Conservation (phyloP, 345 rosid species). For the Sonneratia caseolaris region DNA sequence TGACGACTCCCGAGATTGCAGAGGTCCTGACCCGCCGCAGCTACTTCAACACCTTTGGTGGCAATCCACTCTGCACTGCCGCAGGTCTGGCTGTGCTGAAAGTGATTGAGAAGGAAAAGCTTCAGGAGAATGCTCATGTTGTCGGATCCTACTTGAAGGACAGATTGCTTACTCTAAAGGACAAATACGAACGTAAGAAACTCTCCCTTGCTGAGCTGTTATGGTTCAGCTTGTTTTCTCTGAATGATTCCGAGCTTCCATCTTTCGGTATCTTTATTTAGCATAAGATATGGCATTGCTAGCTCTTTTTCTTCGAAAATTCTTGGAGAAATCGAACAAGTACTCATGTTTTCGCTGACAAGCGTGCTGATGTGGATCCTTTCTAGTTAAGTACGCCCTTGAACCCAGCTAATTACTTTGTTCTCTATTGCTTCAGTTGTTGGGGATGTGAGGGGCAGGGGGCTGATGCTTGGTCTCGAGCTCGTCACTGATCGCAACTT, state of each 20-base stretch:
- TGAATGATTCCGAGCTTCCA: not conserved
- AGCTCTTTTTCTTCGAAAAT: not conserved
- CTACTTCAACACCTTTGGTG: constrained; percentile 93
- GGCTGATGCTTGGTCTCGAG: constrained; percentile 91
- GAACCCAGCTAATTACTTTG: constrained; percentile 1
- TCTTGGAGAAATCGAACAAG: not conserved
- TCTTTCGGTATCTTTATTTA: not conserved
- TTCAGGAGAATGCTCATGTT: constrained; percentile 63
- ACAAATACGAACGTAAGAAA: constrained; percentile 60
- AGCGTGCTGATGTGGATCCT: too few species aligned
- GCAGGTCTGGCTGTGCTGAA: constrained; percentile 85
- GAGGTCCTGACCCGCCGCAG: constrained; percentile 61
- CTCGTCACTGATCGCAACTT: constrained; percentile 67
- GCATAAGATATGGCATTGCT: too few species aligned
- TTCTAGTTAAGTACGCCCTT: not conserved
- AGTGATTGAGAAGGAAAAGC: constrained; percentile 87
- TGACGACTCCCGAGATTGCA: constrained; percentile 94
- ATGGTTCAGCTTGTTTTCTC: too few species aligned
- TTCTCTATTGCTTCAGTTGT: constrained; percentile 35
- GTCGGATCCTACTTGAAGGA: constrained; percentile 80
- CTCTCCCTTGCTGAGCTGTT: too few species aligned
- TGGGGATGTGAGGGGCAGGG: constrained; percentile 95
- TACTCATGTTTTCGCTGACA: not conserved
- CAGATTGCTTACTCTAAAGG: constrained; percentile 57
- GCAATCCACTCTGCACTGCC: constrained; percentile 78